Percentiles rank a stretch among this genome's conserved stretches.
phyloP scores from a whole-genome alignment of 257 asterid genomes.

The Leptodermis oblonga region DNA sequence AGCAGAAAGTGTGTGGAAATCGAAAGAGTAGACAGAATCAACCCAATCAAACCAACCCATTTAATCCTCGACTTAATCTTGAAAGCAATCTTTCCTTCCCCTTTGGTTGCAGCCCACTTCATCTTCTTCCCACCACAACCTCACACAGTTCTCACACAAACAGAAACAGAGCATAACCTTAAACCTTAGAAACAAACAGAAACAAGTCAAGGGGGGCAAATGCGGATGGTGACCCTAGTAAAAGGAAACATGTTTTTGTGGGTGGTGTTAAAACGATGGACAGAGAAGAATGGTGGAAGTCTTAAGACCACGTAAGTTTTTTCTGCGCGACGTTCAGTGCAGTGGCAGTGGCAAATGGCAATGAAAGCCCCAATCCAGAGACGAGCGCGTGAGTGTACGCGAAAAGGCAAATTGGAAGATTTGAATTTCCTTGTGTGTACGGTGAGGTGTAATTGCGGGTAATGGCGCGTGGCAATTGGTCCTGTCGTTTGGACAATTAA shows the following conservation, averaged over 20 bases:
- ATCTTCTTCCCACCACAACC: slow-evolving; percentile 22
- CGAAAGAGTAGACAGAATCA: slow-evolving; percentile 70
- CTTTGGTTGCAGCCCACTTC: slow-evolving; percentile 61
- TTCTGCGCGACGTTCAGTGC: not conserved
- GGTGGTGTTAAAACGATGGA: not conserved
- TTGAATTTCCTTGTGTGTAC: not conserved
- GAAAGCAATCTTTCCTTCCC: slow-evolving; percentile 60
- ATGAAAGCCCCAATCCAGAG: not conserved
- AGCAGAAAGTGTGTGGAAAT: slow-evolving; percentile 80
- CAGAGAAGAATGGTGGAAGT: slow-evolving; percentile 8
- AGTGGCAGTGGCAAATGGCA: not conserved
- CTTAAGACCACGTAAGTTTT: not conserved
- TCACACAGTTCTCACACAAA: not conserved
- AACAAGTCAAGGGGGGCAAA: not conserved
- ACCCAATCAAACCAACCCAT: slow-evolving; percentile 77
- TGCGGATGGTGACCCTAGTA: slow-evolving; percentile 9
- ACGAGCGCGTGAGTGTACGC: slow-evolving; percentile 3
- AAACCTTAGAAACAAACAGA: not conserved
- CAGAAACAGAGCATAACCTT: not conserved
- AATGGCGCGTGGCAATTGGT: not conserved
- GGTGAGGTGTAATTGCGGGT: slow-evolving; percentile 6
- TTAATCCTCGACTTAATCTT: slow-evolving; percentile 66
- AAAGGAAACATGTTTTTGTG: not conserved
- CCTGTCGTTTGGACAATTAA: not conserved
- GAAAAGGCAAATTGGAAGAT: not conserved